Conservation (phyloP, 345 rosid genomes). For the Turritis glabra region DNA sequence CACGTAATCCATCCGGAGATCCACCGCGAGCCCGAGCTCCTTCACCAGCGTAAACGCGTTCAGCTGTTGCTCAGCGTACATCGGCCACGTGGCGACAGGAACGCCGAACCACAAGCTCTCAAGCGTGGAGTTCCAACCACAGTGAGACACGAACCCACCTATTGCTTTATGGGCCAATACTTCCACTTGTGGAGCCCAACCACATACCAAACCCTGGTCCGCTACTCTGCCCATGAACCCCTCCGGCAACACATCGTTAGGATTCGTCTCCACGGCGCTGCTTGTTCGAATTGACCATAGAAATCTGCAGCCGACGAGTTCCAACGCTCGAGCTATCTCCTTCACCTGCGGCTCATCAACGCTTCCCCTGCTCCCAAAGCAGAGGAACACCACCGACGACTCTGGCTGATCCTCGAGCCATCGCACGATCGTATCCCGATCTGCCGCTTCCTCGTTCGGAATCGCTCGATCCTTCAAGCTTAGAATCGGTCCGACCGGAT, state of each 20-base stretch:
- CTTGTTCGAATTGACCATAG: constrained; percentile 34
- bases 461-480: constrained; percentile 32
- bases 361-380: constrained; percentile 51
- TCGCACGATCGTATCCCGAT: constrained; percentile 23
- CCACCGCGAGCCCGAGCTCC: constrained; percentile 42
- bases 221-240: constrained; percentile 43
- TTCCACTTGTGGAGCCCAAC: constrained; percentile 52
- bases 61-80: constrained; percentile 57
- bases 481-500: constrained; percentile 47
- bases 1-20: constrained; percentile 44
- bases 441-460: constrained; percentile 27
- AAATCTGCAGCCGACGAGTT: constrained; percentile 41
- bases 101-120: constrained; percentile 62
- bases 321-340: constrained; percentile 49
- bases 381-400: constrained; percentile 51
- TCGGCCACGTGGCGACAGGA: constrained; percentile 49
- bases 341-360: constrained; percentile 42
- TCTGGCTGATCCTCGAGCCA: constrained; percentile 60
- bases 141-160: constrained; percentile 55
- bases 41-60: constrained; percentile 49
- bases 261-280: background rate
- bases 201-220: constrained; percentile 40
- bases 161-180: constrained; percentile 45
- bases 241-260: constrained; percentile 33
- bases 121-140: constrained; percentile 58